Evolutionary conservation across 2,329 filamentous ascomycete species (phyloP).

Genomic region (Tolypocladium paradoxum): DNA sequence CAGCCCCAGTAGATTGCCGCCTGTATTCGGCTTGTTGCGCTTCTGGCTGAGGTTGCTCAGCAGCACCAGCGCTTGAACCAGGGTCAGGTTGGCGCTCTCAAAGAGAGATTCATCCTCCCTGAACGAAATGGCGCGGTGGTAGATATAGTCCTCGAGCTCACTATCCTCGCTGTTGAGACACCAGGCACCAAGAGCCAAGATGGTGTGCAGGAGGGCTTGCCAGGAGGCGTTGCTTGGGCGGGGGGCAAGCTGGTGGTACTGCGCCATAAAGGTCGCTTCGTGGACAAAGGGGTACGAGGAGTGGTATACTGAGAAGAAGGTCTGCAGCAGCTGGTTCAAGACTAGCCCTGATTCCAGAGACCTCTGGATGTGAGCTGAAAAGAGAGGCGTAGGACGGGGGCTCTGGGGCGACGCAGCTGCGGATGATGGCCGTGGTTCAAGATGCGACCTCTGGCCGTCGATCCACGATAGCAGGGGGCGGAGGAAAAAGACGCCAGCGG

Average conservation of each 20-base stretch:
- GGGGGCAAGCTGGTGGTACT: slow-evolving; percentile 20
- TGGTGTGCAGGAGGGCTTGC: slow-evolving; percentile 24
- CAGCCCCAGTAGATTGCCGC: slow-evolving; percentile 35
- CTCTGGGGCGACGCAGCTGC: neutral
- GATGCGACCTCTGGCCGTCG: slow-evolving; percentile 4
- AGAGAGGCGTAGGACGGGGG: neutral
- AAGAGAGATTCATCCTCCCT: slow-evolving; percentile 18
- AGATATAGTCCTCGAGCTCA: slow-evolving; percentile 17
- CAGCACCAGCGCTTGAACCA: slow-evolving; percentile 18
- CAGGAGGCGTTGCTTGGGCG: slow-evolving; percentile 18
- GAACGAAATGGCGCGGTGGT: slow-evolving; percentile 16
- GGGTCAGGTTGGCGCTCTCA: slow-evolving; percentile 20
- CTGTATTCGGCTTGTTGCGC: slow-evolving; percentile 35
- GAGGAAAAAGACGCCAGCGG: slow-evolving; percentile 19
- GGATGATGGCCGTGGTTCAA: slow-evolving; percentile 4
- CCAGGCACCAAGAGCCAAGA: slow-evolving; percentile 27
- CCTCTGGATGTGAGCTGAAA: slow-evolving; percentile 6
- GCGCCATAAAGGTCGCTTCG: slow-evolving; percentile 30
- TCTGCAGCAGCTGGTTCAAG: slow-evolving; percentile 17
- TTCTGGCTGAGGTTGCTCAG: slow-evolving; percentile 33
- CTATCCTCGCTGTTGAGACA: slow-evolving; percentile 14
- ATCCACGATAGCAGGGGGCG: slow-evolving; percentile 15
- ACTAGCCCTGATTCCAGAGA: slow-evolving; percentile 14
- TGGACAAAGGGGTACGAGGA: slow-evolving; percentile 33
- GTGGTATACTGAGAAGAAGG: slow-evolving; percentile 34